These are phyloP conservation scores for Penicillium sp. DNA, from an alignment of 2,329 filamentous ascomycete genomes.

Conservation along the genomic window DNA sequence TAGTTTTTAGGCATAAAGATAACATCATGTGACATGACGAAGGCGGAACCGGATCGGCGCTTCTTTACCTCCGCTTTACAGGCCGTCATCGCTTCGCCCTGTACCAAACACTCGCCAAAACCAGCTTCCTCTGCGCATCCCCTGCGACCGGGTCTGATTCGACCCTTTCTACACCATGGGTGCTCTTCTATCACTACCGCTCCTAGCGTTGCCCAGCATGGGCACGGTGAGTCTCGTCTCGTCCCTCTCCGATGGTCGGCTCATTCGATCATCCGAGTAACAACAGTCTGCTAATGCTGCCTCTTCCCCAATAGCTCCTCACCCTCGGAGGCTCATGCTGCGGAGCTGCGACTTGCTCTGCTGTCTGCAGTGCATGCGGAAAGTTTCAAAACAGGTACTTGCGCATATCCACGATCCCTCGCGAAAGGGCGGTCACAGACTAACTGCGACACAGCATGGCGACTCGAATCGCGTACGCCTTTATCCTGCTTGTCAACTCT, in stretches of 20 bases:
- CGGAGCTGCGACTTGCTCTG: conserved; percentile 93
- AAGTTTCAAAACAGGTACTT: conserved; percentile 91
- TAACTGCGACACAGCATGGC: conserved; percentile 70
- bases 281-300: conserved; percentile 21
- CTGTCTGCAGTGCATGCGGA: conserved; percentile 91
- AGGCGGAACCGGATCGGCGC: conserved; percentile 17
- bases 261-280: conserved; percentile 9
- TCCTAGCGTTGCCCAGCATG: conserved; percentile 84
- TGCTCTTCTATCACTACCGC: conserved; percentile 83
- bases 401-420: conserved; percentile 9
- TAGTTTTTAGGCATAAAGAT: too few relatives aligned
- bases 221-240: conserved; percentile 69
- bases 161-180: conserved; percentile 66
- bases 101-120: background rate
- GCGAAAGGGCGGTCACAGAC: conserved; percentile 4
- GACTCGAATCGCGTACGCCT: conserved; percentile 93
- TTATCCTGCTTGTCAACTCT: conserved; percentile 94
- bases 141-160: background rate
- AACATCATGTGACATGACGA: conserved; percentile 21
- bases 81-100: background rate
- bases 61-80: conserved; percentile 16
- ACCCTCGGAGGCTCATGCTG: conserved; percentile 89
- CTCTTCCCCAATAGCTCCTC: conserved; percentile 59
- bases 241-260: background rate
- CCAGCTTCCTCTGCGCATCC: background rate